Evolutionary conservation across 208 protist genomes (phyloP).

Genomic region (Strigomonas culicis): DNA sequence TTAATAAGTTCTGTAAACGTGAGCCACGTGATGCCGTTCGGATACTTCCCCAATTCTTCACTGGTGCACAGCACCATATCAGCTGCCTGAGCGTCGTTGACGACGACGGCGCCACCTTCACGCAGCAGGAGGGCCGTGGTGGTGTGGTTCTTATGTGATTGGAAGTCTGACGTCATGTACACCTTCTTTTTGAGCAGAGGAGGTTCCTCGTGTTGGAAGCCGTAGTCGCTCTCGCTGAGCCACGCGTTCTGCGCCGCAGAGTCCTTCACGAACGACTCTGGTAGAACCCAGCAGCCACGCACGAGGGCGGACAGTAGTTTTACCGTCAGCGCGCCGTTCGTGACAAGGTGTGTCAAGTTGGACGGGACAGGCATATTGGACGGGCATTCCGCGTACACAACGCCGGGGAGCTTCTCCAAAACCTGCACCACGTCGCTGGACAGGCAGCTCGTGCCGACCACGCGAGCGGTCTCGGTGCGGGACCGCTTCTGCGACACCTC

Average conservation of each 20-base stretch:
- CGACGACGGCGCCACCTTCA: slow-evolving; percentile 67
- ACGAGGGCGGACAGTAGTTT: slow-evolving; percentile 85
- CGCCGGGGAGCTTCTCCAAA: slow-evolving; percentile 70
- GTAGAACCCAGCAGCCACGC: slow-evolving; percentile 84
- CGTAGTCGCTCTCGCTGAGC: slow-evolving; percentile 65
- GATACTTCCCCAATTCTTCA: slow-evolving; percentile 31
- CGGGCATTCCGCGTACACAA: slow-evolving; percentile 73
- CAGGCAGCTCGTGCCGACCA: slow-evolving; percentile 86
- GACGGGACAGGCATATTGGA: slow-evolving; percentile 81
- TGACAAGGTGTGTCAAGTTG: slow-evolving; percentile 84
- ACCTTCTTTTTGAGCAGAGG: slow-evolving; percentile 70
- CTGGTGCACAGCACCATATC: slow-evolving; percentile 82
- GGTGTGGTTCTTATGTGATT: slow-evolving; percentile 61
- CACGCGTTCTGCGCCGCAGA: slow-evolving; percentile 50
- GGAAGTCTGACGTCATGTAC: slow-evolving; percentile 61
- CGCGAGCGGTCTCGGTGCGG: slow-evolving; percentile 70
- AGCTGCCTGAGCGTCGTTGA: slow-evolving; percentile 22
- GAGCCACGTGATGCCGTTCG: slow-evolving; percentile 66
- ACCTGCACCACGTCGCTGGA: slow-evolving; percentile 50
- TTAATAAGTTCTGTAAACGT: slow-evolving; percentile 81
- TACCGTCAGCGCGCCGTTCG: slow-evolving; percentile 82
- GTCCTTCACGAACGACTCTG: slow-evolving; percentile 66
- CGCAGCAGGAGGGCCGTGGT: slow-evolving; percentile 57
- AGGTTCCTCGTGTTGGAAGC: slow-evolving; percentile 78
- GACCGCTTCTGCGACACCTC: slow-evolving; percentile 37